These are phyloP conservation scores for Calonectria honghensis DNA, from an alignment of 2,329 filamentous ascomycete species.

Conservation along the genomic window DNA sequence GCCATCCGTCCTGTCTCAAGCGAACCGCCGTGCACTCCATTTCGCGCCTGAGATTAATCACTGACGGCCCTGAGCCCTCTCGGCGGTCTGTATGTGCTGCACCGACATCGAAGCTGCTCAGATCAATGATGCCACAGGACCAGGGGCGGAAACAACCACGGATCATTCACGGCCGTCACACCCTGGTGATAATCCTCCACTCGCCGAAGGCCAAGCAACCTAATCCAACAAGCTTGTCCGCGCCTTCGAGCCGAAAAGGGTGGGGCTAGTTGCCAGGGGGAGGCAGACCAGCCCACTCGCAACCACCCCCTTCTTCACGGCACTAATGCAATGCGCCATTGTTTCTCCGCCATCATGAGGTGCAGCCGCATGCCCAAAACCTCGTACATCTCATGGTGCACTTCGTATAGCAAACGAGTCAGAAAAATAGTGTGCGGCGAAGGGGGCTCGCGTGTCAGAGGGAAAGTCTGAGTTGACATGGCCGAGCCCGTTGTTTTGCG, in stretches of 20 bases:
- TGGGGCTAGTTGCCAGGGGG: slow-evolving; percentile 20
- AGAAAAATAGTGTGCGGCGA: slow-evolving; percentile 18
- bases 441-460: slow-evolving; percentile 5
- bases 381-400: slow-evolving; percentile 34
- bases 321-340: slow-evolving; percentile 47
- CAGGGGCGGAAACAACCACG: slow-evolving; percentile 5
- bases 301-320: slow-evolving; percentile 23
- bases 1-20: slow-evolving; percentile 15
- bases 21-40: slow-evolving; percentile 6
- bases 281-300: slow-evolving; percentile 9
- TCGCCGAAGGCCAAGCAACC: slow-evolving; percentile 19
- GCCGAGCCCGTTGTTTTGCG: slow-evolving; percentile 3
- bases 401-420: slow-evolving; percentile 36
- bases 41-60: slow-evolving; percentile 17
- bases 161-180: slow-evolving; percentile 21
- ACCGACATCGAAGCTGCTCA: slow-evolving; percentile 1
- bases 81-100: slow-evolving; percentile 12
- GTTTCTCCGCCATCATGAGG: slow-evolving; percentile 40
- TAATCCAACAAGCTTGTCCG: slow-evolving; percentile 31
- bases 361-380: slow-evolving; percentile 37
- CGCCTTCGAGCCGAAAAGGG: slow-evolving; percentile 19
- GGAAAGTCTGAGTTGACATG: background rate
- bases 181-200: slow-evolving; percentile 21
- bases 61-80: slow-evolving; percentile 1
- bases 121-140: background rate